A percentile compares a stretch with the other conserved stretches of the same genome.
phyloP scores from a whole-genome alignment of 768 basidiomycete genomes.

The Kwoniella sp. region DNA sequence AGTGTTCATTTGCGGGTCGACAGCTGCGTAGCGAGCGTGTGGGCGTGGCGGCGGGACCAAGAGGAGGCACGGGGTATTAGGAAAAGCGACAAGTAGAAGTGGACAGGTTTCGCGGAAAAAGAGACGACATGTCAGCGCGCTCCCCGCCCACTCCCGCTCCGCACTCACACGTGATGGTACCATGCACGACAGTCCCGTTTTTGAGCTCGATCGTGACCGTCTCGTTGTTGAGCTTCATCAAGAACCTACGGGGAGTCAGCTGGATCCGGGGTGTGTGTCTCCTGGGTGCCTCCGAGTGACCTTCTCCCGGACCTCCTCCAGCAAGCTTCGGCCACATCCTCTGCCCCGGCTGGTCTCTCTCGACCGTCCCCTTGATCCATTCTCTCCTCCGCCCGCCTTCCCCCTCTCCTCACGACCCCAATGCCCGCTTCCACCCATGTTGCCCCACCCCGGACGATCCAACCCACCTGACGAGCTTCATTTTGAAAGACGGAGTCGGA shows the following conservation, averaged over 20 bases:
- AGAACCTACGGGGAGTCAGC: constrained; percentile 68
- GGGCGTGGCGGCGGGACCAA: background rate
- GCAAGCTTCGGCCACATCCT: no score
- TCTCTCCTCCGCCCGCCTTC: no score
- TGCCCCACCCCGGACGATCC: background rate
- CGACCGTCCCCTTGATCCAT: no score
- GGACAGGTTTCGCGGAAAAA: background rate
- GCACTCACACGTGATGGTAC: constrained; percentile 86
- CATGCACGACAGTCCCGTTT: constrained; percentile 90
- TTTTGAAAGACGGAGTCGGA: constrained; percentile 51
- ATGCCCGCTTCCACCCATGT: no score
- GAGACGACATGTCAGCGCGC: background rate
- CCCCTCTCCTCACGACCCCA: no score
- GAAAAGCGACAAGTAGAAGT: background rate
- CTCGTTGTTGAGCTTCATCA: constrained; percentile 99
- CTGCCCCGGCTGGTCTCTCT: no score
- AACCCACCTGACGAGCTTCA: constrained; percentile 78
- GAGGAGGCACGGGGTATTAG: background rate
- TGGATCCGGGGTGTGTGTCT: no score
- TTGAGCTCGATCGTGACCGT: constrained; percentile 97
- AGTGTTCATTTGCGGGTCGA: constrained; percentile 99
- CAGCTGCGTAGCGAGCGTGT: constrained; percentile 63
- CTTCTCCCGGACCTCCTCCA: no score
- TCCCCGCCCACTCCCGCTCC: background rate
- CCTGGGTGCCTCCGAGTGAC: no score